Evolutionary conservation across 805 yeast species (phyloP).

Genomic region (Lipomyces starkeyi): DNA sequence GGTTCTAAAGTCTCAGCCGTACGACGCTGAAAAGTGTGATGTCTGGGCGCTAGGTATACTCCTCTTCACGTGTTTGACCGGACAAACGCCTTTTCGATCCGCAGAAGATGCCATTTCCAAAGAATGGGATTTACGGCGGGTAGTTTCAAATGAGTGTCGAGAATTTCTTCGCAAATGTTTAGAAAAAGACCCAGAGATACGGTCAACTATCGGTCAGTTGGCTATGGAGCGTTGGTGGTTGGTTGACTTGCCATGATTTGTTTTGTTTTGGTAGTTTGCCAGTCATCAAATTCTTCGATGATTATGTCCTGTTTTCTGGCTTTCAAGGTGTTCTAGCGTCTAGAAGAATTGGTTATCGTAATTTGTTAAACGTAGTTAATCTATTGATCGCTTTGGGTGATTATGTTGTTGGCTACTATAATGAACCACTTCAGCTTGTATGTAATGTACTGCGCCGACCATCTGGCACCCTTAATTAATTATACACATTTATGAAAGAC

Average conservation of each 20-base stretch:
- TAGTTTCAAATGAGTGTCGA: slow-evolving; percentile 30
- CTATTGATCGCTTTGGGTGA: background rate
- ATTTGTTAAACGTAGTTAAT: background rate
- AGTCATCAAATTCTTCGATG: background rate
- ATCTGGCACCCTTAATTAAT: background rate
- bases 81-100: slow-evolving; percentile 35
- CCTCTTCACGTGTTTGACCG: slow-evolving; percentile 36
- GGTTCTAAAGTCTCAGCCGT: slow-evolving; percentile 28
- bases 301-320: background rate
- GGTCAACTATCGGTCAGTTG: slow-evolving; percentile 31
- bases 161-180: slow-evolving; percentile 27
- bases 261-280: background rate
- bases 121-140: slow-evolving; percentile 28
- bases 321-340: background rate
- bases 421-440: too few species aligned
- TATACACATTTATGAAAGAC: background rate
- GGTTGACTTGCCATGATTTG: slow-evolving; percentile 28
- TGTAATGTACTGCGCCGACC: background rate
- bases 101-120: slow-evolving; percentile 35
- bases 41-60: slow-evolving; percentile 37
- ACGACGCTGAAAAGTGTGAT: slow-evolving; percentile 37
- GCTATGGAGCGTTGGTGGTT: slow-evolving; percentile 34
- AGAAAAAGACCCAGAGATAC: slow-evolving; percentile 26
- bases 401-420: background rate
- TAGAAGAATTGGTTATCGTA: background rate